Evolutionary conservation across 1,284 basidiomycete genomes (phyloP), one percentile per base, ranked within the genome.

Genomic region (Gomphus sp.): DNA sequence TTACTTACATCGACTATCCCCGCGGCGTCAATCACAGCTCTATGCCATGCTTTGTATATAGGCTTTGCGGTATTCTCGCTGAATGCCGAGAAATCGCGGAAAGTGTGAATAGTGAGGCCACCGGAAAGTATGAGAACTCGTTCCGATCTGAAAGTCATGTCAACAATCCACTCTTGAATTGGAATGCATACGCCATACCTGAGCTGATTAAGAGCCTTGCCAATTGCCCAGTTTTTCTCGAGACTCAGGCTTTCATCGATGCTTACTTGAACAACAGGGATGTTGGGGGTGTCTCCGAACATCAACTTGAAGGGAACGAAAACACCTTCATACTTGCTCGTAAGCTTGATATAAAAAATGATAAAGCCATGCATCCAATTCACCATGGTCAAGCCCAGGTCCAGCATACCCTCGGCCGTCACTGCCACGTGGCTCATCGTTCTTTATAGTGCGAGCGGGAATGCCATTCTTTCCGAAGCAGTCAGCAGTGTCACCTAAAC

Each of bases 281-380:
- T 71, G 9, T 77, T 75, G 59, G 82, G 77, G 59, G 76, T 73
- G 44, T 85, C 79, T 12, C 84, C 84, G 65, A 90, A 89, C 88
- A 90, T 91, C 58, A 86, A 68, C 52, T 78, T 75, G 75, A 90
- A 89, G 0, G 88, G 88, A 8, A 90, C 75, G 67, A 91, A 90
- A 53, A 87, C 83, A 37, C 87, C 57, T 58, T 43, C 25, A 31
- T 31, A 33, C 3, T 10, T n/a, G 7, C 0, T 28, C 6, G 28
- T 56, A 22, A 33, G 28, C 2, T 28, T 25, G 22, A 6, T 18
- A 33, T 14, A 56, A 33, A 3, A 25, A 22, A 47, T 22, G 12
- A 58, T 45, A 37, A 59, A 14, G 16, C 22, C 9, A 25, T 37
- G 36, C 12, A 53, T 25, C 3, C 25, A 31, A 36, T 43, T 60